Percentiles rank a stretch among this genome's conserved stretches.
Evolutionary conservation across 805 yeast genomes (phyloP).

Genomic region (Candida hungchunana): DNA sequence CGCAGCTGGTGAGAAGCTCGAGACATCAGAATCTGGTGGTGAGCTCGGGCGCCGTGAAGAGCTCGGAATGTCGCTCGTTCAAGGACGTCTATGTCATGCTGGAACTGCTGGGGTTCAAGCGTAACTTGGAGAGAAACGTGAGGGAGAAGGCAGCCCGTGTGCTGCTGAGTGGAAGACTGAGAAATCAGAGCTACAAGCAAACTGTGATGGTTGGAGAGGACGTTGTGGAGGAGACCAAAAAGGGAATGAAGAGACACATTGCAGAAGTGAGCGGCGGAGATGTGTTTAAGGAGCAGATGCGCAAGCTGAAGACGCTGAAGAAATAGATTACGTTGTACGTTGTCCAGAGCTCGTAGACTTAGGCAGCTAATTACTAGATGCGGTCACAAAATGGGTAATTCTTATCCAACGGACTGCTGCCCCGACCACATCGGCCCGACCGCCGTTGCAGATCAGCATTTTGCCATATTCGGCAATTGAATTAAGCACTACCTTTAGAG

Average conservation of each 20-base stretch:
- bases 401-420: no score
- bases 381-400: no score
- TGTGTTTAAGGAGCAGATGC: slow-evolving; percentile 23
- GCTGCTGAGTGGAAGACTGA: slow-evolving; percentile 67
- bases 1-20: slow-evolving; percentile 75
- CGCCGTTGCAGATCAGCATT: no score
- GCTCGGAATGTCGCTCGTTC: slow-evolving; percentile 59
- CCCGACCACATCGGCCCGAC: no score
- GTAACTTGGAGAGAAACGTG: slow-evolving; percentile 50
- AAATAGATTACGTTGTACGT: neutral
- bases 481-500: no score
- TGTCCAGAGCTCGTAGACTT: no score
- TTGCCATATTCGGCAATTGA: no score
- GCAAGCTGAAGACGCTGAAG: slow-evolving; percentile 17
- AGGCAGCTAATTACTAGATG: no score
- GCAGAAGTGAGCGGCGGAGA: slow-evolving; percentile 20
- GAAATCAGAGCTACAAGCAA: slow-evolving; percentile 75
- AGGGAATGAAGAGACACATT: slow-evolving; percentile 20
- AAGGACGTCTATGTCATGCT: slow-evolving; percentile 66
- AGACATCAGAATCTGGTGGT: slow-evolving; percentile 76
- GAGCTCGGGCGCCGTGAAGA: slow-evolving; percentile 65
- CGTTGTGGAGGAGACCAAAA: slow-evolving; percentile 25
- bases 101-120: slow-evolving; percentile 65
- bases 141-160: slow-evolving; percentile 55
- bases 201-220: slow-evolving; percentile 54